phyloP scores from a whole-genome alignment of 352 stramenopile genomes.

The Globisporangium barbulae region DNA sequence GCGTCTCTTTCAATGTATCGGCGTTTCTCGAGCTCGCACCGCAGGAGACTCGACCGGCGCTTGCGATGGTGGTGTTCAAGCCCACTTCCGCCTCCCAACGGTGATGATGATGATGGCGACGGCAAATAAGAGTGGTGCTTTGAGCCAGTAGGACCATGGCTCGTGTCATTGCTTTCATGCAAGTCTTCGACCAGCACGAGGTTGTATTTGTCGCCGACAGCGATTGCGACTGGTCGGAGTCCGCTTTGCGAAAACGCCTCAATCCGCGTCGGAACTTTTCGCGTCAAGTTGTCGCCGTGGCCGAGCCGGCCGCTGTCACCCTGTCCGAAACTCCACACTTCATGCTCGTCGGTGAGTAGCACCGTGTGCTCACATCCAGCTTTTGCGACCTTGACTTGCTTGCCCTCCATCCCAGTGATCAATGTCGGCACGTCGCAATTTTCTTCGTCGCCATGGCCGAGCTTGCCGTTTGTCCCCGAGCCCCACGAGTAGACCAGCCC shows the following conservation, averaged over 20 bases:
- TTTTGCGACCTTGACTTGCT: constrained; percentile 63
- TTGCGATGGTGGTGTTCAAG: constrained; percentile 1
- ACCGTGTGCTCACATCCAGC: constrained; percentile 81
- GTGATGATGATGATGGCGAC: not conserved
- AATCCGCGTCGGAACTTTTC: constrained; percentile 56
- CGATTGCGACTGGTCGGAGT: constrained; percentile 63
- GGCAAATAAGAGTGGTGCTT: not conserved
- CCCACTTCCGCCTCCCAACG: not conserved
- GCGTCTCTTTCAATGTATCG: not conserved
- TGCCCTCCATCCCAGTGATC: constrained; percentile 42
- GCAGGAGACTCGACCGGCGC: constrained; percentile 1
- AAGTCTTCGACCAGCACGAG: constrained; percentile 59
- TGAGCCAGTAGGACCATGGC: not conserved
- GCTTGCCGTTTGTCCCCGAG: constrained; percentile 76
- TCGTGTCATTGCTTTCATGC: not conserved
- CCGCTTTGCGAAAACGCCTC: constrained; percentile 49
- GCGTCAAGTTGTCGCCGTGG: constrained; percentile 61
- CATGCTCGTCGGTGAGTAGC: constrained; percentile 47
- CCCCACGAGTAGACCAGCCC: constrained; percentile 77
- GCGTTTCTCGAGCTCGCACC: constrained; percentile 11
- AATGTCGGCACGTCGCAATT: constrained; percentile 61
- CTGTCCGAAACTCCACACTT: constrained; percentile 81
- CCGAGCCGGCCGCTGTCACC: constrained; percentile 78
- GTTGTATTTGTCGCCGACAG: constrained; percentile 87
- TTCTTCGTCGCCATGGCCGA: constrained; percentile 81